Evolutionary conservation across 2,329 filamentous ascomycete species (phyloP), one percentile per base, ranked within the genome.

Genomic region (Botrytis galanthina): DNA sequence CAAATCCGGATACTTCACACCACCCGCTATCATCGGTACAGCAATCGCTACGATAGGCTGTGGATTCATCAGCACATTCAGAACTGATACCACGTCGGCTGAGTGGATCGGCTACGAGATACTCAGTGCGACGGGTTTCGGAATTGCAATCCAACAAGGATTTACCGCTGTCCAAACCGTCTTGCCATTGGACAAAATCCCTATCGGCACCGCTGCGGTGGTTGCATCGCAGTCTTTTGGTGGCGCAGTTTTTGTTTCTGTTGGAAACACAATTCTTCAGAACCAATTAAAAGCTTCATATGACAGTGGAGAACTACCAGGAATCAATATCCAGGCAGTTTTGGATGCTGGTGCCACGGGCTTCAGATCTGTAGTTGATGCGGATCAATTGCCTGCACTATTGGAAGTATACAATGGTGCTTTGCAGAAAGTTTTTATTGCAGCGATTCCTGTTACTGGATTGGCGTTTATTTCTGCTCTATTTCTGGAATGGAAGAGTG

Each of bases 381-480:
- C 77, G 0, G 76, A 85, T 59, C 84, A 82, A 74, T 78, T 89
- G 1, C 74, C 79, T 3, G 81, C 80, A 1, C 85, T 90, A 39
- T 81, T 88, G 14, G 67, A 76, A 0, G 87, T 85, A 0, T 90
- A 90, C 80, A 90, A 89, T 77, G 74, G 80, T 14, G 85, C 87
- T 0, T 78, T 90, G 22, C 84, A 83, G 16, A 81, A 85, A 73
- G 85, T 85, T 0, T 90, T 87, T 77, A 87, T 87, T 74, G 87
- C 88, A 22, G 83, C 84, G 9, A 83, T 87, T 18, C 87, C 86
- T 0, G 80, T 87, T 76, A 82, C 83, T 4, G 80, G 81, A 0
- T 54, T 88, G n/a, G 85, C 84, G 9, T 82, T 88, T 37, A 48
- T 88, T 32, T 86, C 85, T 3, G 82, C 84, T 2, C 77, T 84